Percentiles rank a stretch among this genome's conserved stretches.
Evolutionary conservation across 1,284 basidiomycete species (phyloP).

Genomic region (Ustilago tritici): DNA sequence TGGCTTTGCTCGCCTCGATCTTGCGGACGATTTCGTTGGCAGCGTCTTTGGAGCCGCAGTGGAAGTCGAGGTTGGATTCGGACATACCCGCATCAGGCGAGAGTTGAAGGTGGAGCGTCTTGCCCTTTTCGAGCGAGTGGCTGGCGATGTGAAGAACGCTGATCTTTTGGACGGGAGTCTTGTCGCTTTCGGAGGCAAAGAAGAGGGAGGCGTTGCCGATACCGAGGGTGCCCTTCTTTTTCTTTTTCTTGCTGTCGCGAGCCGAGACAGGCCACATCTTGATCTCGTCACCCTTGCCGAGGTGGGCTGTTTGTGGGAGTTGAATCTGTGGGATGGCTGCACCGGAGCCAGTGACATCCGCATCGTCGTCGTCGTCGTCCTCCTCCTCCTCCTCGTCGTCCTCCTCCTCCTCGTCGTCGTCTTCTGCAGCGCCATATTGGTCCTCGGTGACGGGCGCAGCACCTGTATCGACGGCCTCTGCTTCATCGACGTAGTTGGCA

Average conservation of each 20-base stretch:
- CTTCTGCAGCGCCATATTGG: conserved; percentile 20
- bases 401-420: conserved; percentile 44
- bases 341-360: conserved; percentile 19
- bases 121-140: conserved; percentile 64
- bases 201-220: conserved; percentile 68
- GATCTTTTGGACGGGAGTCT: conserved; percentile 66
- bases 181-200: conserved; percentile 68
- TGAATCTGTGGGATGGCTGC: conserved; percentile 54
- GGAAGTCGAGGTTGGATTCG: conserved; percentile 55
- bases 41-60: conserved; percentile 62
- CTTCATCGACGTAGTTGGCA: conserved; percentile 68
- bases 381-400: conserved; percentile 54
- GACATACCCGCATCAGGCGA: conserved; percentile 49
- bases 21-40: conserved; percentile 62
- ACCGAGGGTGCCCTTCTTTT: conserved; percentile 68
- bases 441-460: conserved; percentile 48
- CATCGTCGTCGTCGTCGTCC: conserved; percentile 50
- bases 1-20: conserved; percentile 59
- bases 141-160: conserved; percentile 56
- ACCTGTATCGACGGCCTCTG: conserved; percentile 56
- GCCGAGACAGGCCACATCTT: conserved; percentile 69
- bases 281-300: conserved; percentile 65
- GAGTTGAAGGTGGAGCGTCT: conserved; percentile 61
- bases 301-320: conserved; percentile 36
- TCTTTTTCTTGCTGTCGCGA: conserved; percentile 66